phyloP scores from a whole-genome alignment of 345 rosid genomes.

The Acer negundo region DNA sequence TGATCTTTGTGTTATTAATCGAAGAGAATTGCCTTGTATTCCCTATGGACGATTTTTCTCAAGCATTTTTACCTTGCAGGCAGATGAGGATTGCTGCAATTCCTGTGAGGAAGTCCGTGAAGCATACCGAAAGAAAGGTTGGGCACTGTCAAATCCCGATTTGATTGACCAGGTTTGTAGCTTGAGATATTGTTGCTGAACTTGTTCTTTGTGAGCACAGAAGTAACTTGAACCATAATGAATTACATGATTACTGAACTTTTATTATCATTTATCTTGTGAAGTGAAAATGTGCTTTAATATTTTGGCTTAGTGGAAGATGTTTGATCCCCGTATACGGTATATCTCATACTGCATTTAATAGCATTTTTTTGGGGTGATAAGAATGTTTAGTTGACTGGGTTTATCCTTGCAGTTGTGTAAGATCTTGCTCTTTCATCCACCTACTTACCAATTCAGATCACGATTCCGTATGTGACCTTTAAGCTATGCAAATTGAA shows the following conservation, averaged over 20 bases:
- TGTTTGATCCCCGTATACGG: not conserved
- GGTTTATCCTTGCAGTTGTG: not conserved
- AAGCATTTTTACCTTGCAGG: conserved; percentile 32
- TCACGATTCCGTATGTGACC: not conserved
- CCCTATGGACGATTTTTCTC: not conserved
- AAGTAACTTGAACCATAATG: conserved; percentile 1
- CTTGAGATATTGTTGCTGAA: not conserved
- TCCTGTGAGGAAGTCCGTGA: conserved; percentile 91
- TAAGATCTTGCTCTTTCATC: not conserved
- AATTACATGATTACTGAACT: not conserved
- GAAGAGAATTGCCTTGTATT: not conserved
- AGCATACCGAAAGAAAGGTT: conserved; percentile 94
- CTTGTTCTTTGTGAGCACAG: not conserved
- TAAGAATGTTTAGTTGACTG: not conserved
- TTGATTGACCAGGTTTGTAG: conserved; percentile 78
- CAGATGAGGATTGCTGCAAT: conserved; percentile 88
- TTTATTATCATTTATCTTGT: not conserved
- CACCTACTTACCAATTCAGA: not conserved
- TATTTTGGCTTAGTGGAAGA: not conserved
- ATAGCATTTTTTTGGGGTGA: not conserved
- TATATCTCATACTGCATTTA: conserved; percentile 10
- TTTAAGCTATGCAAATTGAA: not conserved
- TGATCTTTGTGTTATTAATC: not conserved
- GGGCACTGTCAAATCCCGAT: conserved; percentile 86
- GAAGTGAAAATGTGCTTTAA: not conserved